Conservation (phyloP, 1,139 yeast genomes). For the Scheffersomyces segobiensis region DNA sequence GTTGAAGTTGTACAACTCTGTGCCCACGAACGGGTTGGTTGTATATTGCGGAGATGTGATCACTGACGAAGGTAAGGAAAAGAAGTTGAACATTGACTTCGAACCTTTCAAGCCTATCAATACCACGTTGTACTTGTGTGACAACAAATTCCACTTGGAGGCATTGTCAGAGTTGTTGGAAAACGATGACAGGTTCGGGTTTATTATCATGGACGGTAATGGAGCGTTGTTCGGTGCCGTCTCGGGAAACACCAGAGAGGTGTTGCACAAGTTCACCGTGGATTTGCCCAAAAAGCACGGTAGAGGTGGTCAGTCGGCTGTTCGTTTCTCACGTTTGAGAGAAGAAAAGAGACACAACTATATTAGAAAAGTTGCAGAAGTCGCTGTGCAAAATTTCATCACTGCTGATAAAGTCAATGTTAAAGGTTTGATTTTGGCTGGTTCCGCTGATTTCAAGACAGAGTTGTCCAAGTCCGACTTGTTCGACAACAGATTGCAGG, state of each 20-base stretch:
- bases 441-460: slow-evolving; percentile 97
- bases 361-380: slow-evolving; percentile 97
- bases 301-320: slow-evolving; percentile 99
- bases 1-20: slow-evolving; percentile 81
- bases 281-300: slow-evolving; percentile 99
- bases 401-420: slow-evolving; percentile 91
- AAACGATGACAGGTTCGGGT: slow-evolving; percentile 94
- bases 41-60: slow-evolving; percentile 97
- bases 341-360: slow-evolving; percentile 99
- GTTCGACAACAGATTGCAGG: slow-evolving; percentile 85
- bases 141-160: slow-evolving; percentile 97
- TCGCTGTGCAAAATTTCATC: slow-evolving; percentile 94
- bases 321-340: slow-evolving; percentile 98
- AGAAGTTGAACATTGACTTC: slow-evolving; percentile 90
- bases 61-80: slow-evolving; percentile 96
- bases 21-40: slow-evolving; percentile 93
- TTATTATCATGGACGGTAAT: slow-evolving; percentile 98
- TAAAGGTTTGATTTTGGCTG: slow-evolving; percentile 92
- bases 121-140: slow-evolving; percentile 93
- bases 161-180: slow-evolving; percentile 91
- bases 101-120: slow-evolving; percentile 98
- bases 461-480: slow-evolving; percentile 90
- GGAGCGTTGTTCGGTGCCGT: slow-evolving; percentile 96
- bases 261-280: slow-evolving; percentile 92
- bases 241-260: slow-evolving; percentile 95